Percentiles rank a stretch among this genome's conserved stretches.
phyloP scores from a whole-genome alignment of 2,329 filamentous ascomycete species.

The Penicillium sp. region DNA sequence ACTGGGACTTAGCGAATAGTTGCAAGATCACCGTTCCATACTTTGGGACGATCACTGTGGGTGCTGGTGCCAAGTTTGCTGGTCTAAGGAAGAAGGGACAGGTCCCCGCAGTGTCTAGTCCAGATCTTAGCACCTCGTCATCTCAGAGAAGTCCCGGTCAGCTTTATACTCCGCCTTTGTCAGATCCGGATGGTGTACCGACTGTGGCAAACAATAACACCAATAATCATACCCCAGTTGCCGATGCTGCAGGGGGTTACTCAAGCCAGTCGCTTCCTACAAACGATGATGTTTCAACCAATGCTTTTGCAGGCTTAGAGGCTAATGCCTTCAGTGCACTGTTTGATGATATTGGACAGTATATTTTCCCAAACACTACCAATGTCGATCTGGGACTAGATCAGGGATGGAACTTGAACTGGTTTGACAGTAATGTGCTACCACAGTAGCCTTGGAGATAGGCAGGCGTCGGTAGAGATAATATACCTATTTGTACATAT shows the following conservation, averaged over 20 bases:
- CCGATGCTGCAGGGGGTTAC: neutral
- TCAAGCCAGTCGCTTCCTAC: neutral
- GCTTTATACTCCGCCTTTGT: conserved; percentile 28
- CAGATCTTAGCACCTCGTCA: neutral
- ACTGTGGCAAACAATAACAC: neutral
- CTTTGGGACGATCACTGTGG: conserved; percentile 47
- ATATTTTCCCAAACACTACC: conserved; percentile 27
- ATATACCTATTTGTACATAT: neutral
- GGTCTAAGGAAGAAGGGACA: conserved; percentile 11
- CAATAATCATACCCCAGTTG: neutral
- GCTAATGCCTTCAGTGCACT: conserved; percentile 23
- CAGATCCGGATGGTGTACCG: conserved; percentile 16
- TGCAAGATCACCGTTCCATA: conserved; percentile 49
- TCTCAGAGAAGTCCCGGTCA: conserved; percentile 13
- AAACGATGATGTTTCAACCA: conserved; percentile 13
- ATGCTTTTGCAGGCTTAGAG: conserved; percentile 23
- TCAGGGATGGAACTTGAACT: conserved; percentile 43
- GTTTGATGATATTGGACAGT: conserved; percentile 26
- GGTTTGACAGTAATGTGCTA: conserved; percentile 27
- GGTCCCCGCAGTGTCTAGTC: conserved; percentile 7
- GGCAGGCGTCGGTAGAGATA: neutral
- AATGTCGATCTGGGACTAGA: conserved; percentile 38
- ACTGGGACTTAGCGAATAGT: conserved; percentile 1
- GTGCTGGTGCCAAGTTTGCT: conserved; percentile 34
- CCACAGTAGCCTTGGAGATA: neutral